Base-by-base conservation (phyloP, 2,329 filamentous ascomycete species). In the Paracamarosporium sp. region DNA sequence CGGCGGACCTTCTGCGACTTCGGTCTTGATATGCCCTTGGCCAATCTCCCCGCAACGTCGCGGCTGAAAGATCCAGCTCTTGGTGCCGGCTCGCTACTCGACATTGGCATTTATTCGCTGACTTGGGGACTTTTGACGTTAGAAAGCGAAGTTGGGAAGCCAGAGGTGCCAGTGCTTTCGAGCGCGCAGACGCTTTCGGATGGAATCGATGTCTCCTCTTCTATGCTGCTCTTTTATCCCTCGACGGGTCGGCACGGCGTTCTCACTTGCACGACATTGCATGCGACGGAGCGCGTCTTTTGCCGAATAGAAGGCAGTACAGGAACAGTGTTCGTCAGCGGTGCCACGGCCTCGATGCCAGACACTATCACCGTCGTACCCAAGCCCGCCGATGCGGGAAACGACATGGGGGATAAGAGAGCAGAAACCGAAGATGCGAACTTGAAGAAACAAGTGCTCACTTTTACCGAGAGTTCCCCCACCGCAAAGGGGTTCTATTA, bases 61-160 rank as follows among this genome's bases (percentile, higher is more conserved):
- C 85, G 96, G 62, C 96, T 95, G 77, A 83, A 84, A 20, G 89
- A 93, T n/a, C n/a, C n/a, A n/a, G n/a, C n/a, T 68, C 83, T 97
- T 40, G 93, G 92, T 0, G 93, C 93, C 30, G 93, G 93, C 50
- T 90, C 89, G 2, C 80, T 96, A 53, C 84, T 97, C 50, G 93
- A 97, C 76, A 81, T 97, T 56, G 93, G 93, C 60, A 90, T 97
- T 76, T 97, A 97, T 80, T 87, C 91, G 45, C 79, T 97, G 60
- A 96, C 92, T 28, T 97, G 92, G 93, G 85, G 94, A 9, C 95
- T 94, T 83, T 91, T 96, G 78, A 8, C 28, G 3, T n/a, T 44
- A 24, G 41, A 44, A n/a, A 44, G n/a, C 41, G 8, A 13, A 15
- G 12, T 24, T 24, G 6, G 15, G 5, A 22, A 24, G 28, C 22